Percentiles rank a stretch among this genome's conserved stretches.
phyloP scores from a whole-genome alignment of 345 rosid genomes.

The Noccaea bulbosa region DNA sequence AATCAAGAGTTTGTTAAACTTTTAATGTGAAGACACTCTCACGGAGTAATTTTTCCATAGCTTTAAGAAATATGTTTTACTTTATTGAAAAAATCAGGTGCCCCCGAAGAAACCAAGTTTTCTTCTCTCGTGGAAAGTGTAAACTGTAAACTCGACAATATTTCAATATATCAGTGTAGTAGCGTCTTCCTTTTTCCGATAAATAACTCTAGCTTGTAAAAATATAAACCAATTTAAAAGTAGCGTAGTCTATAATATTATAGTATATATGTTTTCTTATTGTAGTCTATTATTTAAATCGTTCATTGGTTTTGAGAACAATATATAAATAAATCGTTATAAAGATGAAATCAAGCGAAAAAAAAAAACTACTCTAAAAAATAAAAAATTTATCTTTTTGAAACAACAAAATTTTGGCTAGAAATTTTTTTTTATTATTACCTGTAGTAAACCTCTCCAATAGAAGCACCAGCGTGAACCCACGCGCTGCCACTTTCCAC shows the following conservation, averaged over 20 bases:
- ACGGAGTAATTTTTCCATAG: background rate
- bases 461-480: slow-evolving; percentile 76
- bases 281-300: too few species aligned
- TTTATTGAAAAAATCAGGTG: background rate
- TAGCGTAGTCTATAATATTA: slow-evolving; percentile 7
- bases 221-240: background rate
- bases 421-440: too few species aligned
- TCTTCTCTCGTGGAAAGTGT: background rate
- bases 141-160: slow-evolving; percentile 4
- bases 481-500: slow-evolving; percentile 58
- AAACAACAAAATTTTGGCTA: too few species aligned
- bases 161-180: background rate
- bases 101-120: background rate
- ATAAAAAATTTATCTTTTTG: too few species aligned
- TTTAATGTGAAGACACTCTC: background rate
- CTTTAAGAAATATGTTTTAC: background rate
- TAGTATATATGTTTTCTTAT: too few species aligned
- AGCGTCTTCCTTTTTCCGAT: background rate
- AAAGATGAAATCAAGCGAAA: too few species aligned
- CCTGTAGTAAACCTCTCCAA: slow-evolving; percentile 61
- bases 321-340: background rate
- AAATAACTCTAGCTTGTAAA: background rate
- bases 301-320: too few species aligned
- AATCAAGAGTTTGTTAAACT: too few species aligned
- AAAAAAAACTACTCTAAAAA: too few species aligned